These are phyloP conservation scores for Salix brachista DNA, from an alignment of 345 rosid species.

Conservation along the genomic window DNA sequence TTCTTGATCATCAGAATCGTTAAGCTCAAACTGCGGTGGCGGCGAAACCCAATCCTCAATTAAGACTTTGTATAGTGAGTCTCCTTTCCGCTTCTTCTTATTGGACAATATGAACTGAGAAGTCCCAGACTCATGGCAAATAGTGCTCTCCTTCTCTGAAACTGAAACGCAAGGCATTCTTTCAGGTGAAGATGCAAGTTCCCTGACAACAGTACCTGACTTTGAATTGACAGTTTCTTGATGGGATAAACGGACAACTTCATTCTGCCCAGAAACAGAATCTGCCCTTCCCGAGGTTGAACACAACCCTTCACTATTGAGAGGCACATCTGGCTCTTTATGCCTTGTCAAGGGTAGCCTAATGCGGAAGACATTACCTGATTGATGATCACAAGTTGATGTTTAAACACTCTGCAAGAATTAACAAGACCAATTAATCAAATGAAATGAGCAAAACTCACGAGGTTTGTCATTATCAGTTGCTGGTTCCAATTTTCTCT, in stretches of 20 bases:
- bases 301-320: constrained; percentile 9
- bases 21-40: constrained; percentile 2
- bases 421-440: background rate
- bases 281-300: constrained; percentile 18
- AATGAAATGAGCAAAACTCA: background rate
- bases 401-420: background rate
- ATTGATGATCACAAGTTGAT: background rate
- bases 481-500: constrained; percentile 30
- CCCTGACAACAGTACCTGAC: background rate
- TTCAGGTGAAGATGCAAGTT: constrained; percentile 1
- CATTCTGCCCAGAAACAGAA: background rate
- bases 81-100: constrained; percentile 4
- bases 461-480: constrained; percentile 4
- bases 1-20: constrained; percentile 29
- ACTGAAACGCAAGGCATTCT: background rate
- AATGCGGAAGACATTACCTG: constrained; percentile 50
- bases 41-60: constrained; percentile 47
- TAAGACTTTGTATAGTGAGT: constrained; percentile 29
- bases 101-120: background rate
- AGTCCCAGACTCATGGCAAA: background rate
- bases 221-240: background rate
- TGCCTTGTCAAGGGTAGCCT: constrained; percentile 35
- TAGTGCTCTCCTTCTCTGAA: background rate
- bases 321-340: background rate
- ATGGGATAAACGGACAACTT: background rate